A percentile compares a stretch with the other conserved stretches of the same genome.
Evolutionary conservation across 1,284 basidiomycete genomes (phyloP).

Genomic region (Earliella scabrosa): DNA sequence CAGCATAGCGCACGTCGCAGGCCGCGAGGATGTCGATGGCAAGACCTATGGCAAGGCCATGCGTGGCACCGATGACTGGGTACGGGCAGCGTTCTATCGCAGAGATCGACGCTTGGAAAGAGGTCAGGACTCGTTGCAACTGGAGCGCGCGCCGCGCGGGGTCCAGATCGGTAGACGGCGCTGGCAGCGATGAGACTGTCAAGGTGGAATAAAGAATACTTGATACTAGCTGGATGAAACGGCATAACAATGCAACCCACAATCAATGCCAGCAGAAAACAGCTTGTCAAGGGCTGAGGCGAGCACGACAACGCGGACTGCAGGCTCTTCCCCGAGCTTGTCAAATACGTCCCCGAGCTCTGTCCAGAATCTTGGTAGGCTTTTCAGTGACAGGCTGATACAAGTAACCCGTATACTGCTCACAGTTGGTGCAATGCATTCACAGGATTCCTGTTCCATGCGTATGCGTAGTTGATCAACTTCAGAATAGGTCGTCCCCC

Average conservation of each 20-base stretch:
- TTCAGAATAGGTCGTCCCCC: not conserved
- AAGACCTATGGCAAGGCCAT: constrained; percentile 79
- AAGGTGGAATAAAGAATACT: no score
- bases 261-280: constrained; percentile 84
- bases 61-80: constrained; percentile 86
- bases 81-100: constrained; percentile 74
- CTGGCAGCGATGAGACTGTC: constrained; percentile 17
- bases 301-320: constrained; percentile 74
- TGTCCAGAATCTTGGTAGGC: constrained; percentile 82
- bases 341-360: constrained; percentile 71
- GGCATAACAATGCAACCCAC: constrained; percentile 53
- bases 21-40: constrained; percentile 79
- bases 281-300: constrained; percentile 71
- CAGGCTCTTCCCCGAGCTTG: constrained; percentile 53
- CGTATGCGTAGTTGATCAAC: not conserved
- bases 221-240: no score
- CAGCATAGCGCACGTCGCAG: constrained; percentile 83
- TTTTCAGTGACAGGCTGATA: no score
- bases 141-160: constrained; percentile 58
- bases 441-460: constrained; percentile 62
- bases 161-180: constrained; percentile 37
- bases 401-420: no score
- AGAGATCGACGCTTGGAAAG: constrained; percentile 77
- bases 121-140: constrained; percentile 54
- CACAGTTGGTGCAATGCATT: constrained; percentile 77